A percentile compares a stretch with the other conserved stretches of the same genome.
These are phyloP conservation scores for Metschnikowia noctiluminum DNA, from an alignment of 805 yeast genomes.

Conservation along the genomic window DNA sequence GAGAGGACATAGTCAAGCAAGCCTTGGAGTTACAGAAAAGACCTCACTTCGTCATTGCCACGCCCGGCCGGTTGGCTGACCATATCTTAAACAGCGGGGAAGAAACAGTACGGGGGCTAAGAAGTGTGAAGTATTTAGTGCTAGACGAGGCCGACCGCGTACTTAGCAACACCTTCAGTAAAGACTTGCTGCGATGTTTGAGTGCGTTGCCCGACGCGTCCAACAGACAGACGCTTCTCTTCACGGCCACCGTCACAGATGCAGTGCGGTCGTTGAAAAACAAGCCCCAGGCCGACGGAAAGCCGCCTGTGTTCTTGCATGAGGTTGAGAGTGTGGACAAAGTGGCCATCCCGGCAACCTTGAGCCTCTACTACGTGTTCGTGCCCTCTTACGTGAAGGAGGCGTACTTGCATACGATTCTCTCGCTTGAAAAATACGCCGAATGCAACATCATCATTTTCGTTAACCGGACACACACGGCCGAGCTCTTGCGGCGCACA, in stretches of 20 bases:
- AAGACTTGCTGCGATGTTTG: constrained; percentile 73
- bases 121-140: constrained; percentile 76
- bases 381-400: constrained; percentile 89
- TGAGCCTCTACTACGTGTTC: constrained; percentile 63
- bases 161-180: constrained; percentile 77
- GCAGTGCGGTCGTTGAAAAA: constrained; percentile 79
- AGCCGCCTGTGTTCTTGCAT: constrained; percentile 59
- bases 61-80: constrained; percentile 95
- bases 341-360: constrained; percentile 75
- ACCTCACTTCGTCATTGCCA: constrained; percentile 95
- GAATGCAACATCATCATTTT: constrained; percentile 78
- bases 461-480: constrained; percentile 86
- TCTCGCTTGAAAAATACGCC: constrained; percentile 58
- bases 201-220: constrained; percentile 65
- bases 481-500: constrained; percentile 81
- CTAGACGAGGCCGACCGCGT: constrained; percentile 95
- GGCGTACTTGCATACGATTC: constrained; percentile 71
- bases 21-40: constrained; percentile 73
- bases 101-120: constrained; percentile 76
- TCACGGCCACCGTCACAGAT: constrained; percentile 95
- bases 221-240: constrained; percentile 80
- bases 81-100: constrained; percentile 86
- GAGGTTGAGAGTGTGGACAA: constrained; percentile 73
- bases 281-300: constrained; percentile 52
- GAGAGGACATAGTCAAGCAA: constrained; percentile 89